phyloP scores from a whole-genome alignment of 768 basidiomycete genomes.

The Mycena indigotica region DNA sequence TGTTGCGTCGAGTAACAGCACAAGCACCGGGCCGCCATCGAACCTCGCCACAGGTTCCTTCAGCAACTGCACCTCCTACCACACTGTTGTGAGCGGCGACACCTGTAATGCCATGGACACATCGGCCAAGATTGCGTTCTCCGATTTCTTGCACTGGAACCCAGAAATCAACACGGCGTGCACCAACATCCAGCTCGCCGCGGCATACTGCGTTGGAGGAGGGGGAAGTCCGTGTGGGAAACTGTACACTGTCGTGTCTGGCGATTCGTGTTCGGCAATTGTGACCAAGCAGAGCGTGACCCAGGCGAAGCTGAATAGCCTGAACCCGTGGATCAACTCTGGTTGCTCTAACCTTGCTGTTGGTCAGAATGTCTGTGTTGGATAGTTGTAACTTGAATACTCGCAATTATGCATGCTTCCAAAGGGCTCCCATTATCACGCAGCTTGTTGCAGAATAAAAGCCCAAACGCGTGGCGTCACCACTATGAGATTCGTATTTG shows the following conservation, averaged over 20 bases:
- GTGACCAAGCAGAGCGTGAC: neutral
- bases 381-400: neutral
- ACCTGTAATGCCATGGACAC: slow-evolving; percentile 11
- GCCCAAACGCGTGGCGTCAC: too few species aligned
- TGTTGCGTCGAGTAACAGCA: slow-evolving; percentile 14
- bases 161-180: slow-evolving; percentile 11
- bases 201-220: slow-evolving; percentile 11
- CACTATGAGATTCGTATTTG: too few species aligned
- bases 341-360: slow-evolving; percentile 3
- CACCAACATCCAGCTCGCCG: slow-evolving; percentile 6
- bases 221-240: slow-evolving; percentile 7
- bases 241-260: slow-evolving; percentile 4
- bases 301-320: neutral
- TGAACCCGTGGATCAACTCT: slow-evolving; percentile 5
- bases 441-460: too few species aligned
- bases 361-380: slow-evolving; percentile 8
- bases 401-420: too few species aligned
- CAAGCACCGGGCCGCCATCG: neutral
- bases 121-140: slow-evolving; percentile 2
- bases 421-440: too few species aligned
- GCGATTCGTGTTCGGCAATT: slow-evolving; percentile 8
- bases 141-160: slow-evolving; percentile 22
- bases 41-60: slow-evolving; percentile 3
- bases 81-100: slow-evolving; percentile 9
- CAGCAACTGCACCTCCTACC: slow-evolving; percentile 6